Conservation (phyloP, 139 green algal genomes). For the Chlorella sp. region DNA sequence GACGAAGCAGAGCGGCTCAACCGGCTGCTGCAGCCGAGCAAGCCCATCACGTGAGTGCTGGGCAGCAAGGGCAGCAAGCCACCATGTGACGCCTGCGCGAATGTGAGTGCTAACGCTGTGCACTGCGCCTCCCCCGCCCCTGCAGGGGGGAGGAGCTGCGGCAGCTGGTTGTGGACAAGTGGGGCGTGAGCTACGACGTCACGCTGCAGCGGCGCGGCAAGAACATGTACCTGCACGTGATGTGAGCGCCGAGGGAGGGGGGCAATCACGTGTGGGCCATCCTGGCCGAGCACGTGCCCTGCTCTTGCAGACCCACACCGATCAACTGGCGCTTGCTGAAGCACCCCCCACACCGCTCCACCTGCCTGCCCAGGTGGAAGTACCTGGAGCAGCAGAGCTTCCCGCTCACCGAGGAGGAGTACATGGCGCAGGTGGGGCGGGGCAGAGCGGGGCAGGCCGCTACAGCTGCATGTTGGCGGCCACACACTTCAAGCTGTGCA, state of each 20-base stretch:
- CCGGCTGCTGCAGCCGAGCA: background rate
- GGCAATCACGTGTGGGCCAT: too few relatives aligned
- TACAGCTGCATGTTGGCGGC: too few relatives aligned
- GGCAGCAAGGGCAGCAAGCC: too few relatives aligned
- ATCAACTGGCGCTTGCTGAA: too few relatives aligned
- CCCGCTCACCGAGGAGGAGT: conserved; percentile 63
- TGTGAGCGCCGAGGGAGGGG: conserved; percentile 35
- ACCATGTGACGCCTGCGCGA: too few relatives aligned
- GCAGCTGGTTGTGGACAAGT: conserved; percentile 41
- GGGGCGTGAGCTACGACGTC: conserved; percentile 28
- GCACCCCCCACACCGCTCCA: too few relatives aligned
- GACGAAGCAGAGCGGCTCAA: conserved; percentile 9
- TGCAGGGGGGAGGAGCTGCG: conserved; percentile 33
- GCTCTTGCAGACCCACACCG: too few relatives aligned
- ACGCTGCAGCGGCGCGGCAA: conserved; percentile 22
- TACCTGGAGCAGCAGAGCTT: conserved; percentile 67
- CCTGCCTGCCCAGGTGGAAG: conserved; percentile 39
- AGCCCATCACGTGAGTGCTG: conserved; percentile 22
- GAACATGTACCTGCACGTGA: conserved; percentile 50
- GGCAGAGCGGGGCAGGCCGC: too few relatives aligned
- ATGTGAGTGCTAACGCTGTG: too few relatives aligned
- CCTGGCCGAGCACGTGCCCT: too few relatives aligned
- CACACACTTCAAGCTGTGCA: too few relatives aligned
- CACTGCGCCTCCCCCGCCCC: too few relatives aligned
- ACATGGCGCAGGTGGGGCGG: conserved; percentile 35